phyloP scores from a whole-genome alignment of 371 early-diverging fungal species.

The Mortierella sp. region DNA sequence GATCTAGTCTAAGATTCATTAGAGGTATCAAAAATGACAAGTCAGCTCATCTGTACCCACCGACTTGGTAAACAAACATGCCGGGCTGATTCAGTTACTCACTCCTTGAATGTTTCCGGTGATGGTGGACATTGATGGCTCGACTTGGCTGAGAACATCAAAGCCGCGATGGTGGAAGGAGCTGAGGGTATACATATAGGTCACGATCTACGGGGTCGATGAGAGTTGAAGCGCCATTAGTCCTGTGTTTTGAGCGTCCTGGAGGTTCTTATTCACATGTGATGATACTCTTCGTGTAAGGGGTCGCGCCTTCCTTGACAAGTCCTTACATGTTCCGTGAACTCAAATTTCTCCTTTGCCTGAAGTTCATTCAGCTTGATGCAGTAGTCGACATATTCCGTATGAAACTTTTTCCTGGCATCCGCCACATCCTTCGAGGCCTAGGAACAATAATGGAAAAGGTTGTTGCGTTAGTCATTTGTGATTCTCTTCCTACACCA shows the following conservation, averaged over 20 bases:
- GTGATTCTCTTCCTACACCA: neutral
- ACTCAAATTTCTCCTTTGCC: conserved; percentile 79
- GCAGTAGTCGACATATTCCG: conserved; percentile 77
- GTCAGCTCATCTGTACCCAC: too few relatives aligned
- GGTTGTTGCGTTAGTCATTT: neutral
- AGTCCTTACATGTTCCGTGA: conserved; percentile 78
- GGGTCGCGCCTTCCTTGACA: neutral
- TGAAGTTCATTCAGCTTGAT: conserved; percentile 76
- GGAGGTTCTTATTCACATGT: too few relatives aligned
- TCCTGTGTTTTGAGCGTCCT: neutral
- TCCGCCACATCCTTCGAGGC: conserved; percentile 73
- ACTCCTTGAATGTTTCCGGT: conserved; percentile 55
- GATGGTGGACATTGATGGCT: conserved; percentile 50
- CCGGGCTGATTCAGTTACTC: neutral
- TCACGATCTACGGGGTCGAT: conserved; percentile 36
- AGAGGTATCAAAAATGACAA: too few relatives aligned
- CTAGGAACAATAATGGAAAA: conserved; percentile 36
- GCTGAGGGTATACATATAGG: conserved; percentile 59
- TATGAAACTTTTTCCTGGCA: conserved; percentile 72
- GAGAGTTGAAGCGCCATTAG: neutral
- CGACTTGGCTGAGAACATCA: conserved; percentile 44
- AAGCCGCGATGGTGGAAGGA: conserved; percentile 55
- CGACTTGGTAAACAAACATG: too few relatives aligned
- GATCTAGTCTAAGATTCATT: conserved; percentile 34
- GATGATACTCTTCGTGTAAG: neutral